Base-by-base conservation (phyloP, 495 filamentous ascomycete genomes). In the Neurospora sp. region DNA sequence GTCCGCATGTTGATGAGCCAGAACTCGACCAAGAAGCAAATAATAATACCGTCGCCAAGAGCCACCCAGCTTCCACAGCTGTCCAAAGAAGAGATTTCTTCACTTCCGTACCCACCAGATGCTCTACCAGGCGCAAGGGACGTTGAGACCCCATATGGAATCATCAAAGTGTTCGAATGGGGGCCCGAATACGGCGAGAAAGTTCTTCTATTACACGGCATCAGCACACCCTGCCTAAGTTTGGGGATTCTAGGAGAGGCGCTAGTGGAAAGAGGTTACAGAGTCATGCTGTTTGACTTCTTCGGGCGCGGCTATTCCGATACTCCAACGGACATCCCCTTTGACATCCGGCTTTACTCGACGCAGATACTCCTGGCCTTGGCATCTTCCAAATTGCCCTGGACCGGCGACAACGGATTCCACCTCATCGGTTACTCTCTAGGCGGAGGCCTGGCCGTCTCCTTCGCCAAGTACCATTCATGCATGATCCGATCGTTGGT, bases 251-350 rank as follows among this genome's bases (percentile, higher is more conserved):
- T 94, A 27, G 89, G 90, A 39, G 84, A 91, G 80, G 87, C 83
- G 71, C 82, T 96, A 22, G 92, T 87, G 20, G 84, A 88, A 59
- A 81, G 83, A 8, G 92, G 92, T 2, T 94, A 88, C 78, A 85
- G 93, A 59, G 93, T 96, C 20, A 90, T 96, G 86, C 79, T 94
- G 4, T 93, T 94, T 74, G 89, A 92, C 74, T 86, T 94, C 20
- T 96, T 93, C 74, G 93, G 93, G 5, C 86, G 94, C 76, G 94
- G 94, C 42, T 96, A 89, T 73, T 92, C 89, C 6, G 91, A 93
- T 74, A 84, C 87, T 0, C 94, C 94, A 4, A 78, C 85, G 1
- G 85, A 90, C 74, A 74, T 90, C 2, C 86, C 88, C 2, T 92
- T 93, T 76, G 91, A 94, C 79, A 81, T 86, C 2, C 86, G 88